Percentiles rank a stretch among this genome's conserved stretches.
phyloP scores from a whole-genome alignment of 2,329 filamentous ascomycete genomes.

The Colletotrichum salicis region DNA sequence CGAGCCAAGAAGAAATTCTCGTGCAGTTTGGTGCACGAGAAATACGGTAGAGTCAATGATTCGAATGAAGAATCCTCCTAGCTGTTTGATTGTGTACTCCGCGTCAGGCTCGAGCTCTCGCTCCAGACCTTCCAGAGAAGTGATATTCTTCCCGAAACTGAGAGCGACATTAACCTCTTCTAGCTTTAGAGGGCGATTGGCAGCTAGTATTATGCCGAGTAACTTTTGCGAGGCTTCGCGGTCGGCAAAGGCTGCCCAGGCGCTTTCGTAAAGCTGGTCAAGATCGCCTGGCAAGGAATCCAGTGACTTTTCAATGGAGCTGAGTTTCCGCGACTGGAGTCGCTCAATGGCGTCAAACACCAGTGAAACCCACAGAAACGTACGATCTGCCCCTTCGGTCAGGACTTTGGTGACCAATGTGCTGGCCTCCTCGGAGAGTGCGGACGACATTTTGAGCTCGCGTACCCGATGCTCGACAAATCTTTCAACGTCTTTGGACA shows the following conservation, averaged over 20 bases:
- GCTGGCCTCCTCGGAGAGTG: background rate
- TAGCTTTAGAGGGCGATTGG: background rate
- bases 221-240: background rate
- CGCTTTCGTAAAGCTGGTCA: slow-evolving; percentile 23
- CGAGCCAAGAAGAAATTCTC: slow-evolving; percentile 14
- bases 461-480: slow-evolving; percentile 7
- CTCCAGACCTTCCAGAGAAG: background rate
- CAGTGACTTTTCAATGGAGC: background rate
- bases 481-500: background rate
- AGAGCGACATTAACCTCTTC: slow-evolving; percentile 23
- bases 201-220: slow-evolving; percentile 11
- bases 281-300: background rate
- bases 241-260: background rate
- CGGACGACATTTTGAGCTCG: background rate
- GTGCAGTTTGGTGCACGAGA: slow-evolving; percentile 23
- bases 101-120: slow-evolving; percentile 8
- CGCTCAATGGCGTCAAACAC: slow-evolving; percentile 13
- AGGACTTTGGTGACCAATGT: background rate
- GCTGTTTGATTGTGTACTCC: slow-evolving; percentile 19
- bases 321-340: slow-evolving; percentile 15
- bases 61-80: slow-evolving; percentile 27
- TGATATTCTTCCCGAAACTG: background rate
- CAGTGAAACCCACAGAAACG: slow-evolving; percentile 18
- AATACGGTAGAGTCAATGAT: slow-evolving; percentile 13
- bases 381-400: background rate